Evolutionary conservation across 345 rosid genomes (phyloP).

Genomic region (Isatis tinctoria): DNA sequence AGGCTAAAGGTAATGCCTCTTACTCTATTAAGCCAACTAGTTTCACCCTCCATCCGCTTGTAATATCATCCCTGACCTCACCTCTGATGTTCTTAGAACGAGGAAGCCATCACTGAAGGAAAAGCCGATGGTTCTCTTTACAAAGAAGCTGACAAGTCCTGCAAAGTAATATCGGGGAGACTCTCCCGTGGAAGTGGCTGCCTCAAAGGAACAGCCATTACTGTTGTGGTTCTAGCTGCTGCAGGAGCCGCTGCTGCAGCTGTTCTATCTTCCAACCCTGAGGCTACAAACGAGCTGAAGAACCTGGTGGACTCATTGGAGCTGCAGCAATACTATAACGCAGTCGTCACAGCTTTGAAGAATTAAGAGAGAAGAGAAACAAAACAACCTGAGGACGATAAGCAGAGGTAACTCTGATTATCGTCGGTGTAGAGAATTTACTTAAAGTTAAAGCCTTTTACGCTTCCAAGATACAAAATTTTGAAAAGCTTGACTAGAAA

Average conservation of each 20-base stretch:
- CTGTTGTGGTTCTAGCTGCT: conserved; percentile 37
- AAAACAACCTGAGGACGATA: neutral
- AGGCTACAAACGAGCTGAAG: conserved; percentile 22
- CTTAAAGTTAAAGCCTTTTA: conserved; percentile 24
- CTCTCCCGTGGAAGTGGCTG: conserved; percentile 48
- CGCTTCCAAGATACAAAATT: conserved; percentile 20
- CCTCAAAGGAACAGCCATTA: conserved; percentile 44
- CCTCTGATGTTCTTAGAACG: conserved; percentile 41
- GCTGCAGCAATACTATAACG: conserved; percentile 2
- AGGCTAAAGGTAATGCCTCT: conserved; percentile 48
- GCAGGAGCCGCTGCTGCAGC: conserved; percentile 47
- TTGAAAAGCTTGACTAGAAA: conserved; percentile 23
- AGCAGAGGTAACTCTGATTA: conserved; percentile 22
- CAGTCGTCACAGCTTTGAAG: conserved; percentile 16
- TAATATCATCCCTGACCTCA: neutral
- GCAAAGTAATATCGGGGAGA: conserved; percentile 46
- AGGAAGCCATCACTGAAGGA: conserved; percentile 41
- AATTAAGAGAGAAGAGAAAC: conserved; percentile 10
- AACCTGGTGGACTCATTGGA: conserved; percentile 21
- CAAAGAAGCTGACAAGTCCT: conserved; percentile 53
- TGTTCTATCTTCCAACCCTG: conserved; percentile 30
- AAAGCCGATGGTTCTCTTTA: conserved; percentile 35
- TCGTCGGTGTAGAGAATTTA: conserved; percentile 22
- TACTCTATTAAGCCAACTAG: neutral
- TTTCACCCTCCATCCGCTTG: neutral